Base-by-base conservation (phyloP, 1,284 basidiomycete species). In the Violaceomyces palustris region DNA sequence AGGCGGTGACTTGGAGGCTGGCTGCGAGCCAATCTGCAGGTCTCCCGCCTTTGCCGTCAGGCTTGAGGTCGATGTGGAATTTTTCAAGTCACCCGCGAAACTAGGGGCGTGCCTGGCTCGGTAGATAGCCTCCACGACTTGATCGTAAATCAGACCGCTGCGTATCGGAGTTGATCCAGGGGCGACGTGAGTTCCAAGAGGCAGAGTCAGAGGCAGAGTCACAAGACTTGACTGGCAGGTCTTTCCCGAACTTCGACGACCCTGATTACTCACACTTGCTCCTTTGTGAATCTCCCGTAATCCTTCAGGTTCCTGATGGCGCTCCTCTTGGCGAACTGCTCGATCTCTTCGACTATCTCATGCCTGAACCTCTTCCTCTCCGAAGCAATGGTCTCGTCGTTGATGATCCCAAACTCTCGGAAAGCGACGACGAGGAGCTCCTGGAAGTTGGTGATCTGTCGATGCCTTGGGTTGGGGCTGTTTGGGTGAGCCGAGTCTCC, bases 391-490 rank as follows among this genome's bases (percentile, higher is more conserved):
- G 88, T 88, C 24, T 98, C 94, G 68, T 97, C 92, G 0, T 89
- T 93, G 72, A 99, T 93, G 55, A 91, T 61, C 19, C 90, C 86
- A 74, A 99, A 99, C 74, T 99, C 94, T 44, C 94, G 83, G 51
- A 67, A 67, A 1, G 59, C 64, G 15, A 71, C 62, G 23, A 67
- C 63, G n/a, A 67, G 39, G 19, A 99, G 82, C 75, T 98, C 92
- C 75, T 98, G 94, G 80, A 99, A 99, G 52, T 88, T 87, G 17
- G 93, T 97, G 66, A 98, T 94, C 31, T 91, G 88, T 15, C 90
- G 86, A 6, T 89, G 83, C 17, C 91, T 84, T 3, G 92, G 86
- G 65, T 98, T 92, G 3, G 80, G 74, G 27, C 93, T 89, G 53
- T 85, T 77, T 0, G 94, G 93, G 72, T 98, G 89, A 0, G 93